phyloP scores from a whole-genome alignment of 192 early-diverging fungal genomes.

The Coemansia sp. region DNA sequence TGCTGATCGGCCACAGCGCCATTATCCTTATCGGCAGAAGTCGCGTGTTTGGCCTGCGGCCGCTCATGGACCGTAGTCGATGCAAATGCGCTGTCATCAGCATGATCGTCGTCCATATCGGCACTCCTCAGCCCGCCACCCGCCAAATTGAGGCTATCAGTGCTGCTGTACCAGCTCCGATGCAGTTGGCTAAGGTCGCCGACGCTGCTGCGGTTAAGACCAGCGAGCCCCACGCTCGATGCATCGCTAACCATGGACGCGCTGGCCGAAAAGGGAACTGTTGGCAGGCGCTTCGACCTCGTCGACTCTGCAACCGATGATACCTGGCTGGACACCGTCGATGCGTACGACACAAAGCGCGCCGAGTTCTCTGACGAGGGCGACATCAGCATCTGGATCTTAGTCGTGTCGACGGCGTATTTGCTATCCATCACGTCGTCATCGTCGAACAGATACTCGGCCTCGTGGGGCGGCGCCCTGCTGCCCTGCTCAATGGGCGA shows the following conservation, averaged over 20 bases:
- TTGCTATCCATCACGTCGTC: constrained; percentile 21
- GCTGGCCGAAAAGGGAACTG: constrained; percentile 17
- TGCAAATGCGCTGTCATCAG: constrained; percentile 8
- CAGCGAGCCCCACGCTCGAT: constrained; percentile 31
- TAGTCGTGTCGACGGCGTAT: constrained; percentile 9
- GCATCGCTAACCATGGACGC: constrained; percentile 36
- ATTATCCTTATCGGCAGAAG: background rate
- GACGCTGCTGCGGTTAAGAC: constrained; percentile 18
- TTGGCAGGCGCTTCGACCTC: constrained; percentile 22
- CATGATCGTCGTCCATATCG: constrained; percentile 1
- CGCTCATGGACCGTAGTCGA: background rate
- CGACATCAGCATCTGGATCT: constrained; percentile 43
- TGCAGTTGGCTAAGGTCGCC: constrained; percentile 40
- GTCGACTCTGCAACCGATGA: constrained; percentile 20
- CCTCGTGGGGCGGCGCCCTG: constrained; percentile 22
- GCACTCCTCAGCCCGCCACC: constrained; percentile 32
- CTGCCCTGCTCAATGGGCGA: constrained; percentile 35
- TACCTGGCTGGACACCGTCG: constrained; percentile 37
- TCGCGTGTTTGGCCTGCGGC: background rate
- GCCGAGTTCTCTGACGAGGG: constrained; percentile 40
- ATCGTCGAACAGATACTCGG: constrained; percentile 51
- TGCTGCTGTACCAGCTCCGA: constrained; percentile 54
- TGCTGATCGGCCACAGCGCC: background rate
- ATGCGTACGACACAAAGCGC: constrained; percentile 33
- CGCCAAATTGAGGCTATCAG: constrained; percentile 36